Base-by-base conservation (phyloP, 1,139 yeast species). In the Candida dubliniensis region DNA sequence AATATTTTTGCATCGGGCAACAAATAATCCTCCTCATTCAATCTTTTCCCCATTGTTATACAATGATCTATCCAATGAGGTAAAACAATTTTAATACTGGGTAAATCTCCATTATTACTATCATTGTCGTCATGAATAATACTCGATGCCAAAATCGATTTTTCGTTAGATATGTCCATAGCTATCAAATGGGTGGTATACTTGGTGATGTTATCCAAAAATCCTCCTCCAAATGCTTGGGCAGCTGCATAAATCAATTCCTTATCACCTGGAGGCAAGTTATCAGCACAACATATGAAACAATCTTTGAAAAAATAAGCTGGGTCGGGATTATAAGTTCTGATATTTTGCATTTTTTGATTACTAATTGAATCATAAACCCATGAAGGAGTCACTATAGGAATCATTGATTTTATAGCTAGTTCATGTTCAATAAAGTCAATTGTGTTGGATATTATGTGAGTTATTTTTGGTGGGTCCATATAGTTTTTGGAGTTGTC, bases 51-150 rank as follows among this genome's bases (percentile, higher is more conserved):
- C 38, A 72, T 58, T 44, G 73, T 79, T 47, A 89, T 69, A 55
- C 93, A 84, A 48, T 82, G 87, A 47, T 84, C 82, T 2, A 83
- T 59, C 95, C 97, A 91, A 27, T 79, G 79, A 0, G 96, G 95
- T 10, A 76, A 66, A 2, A 90, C 93, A 7, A 87, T 73, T 46
- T 79, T 77, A 35, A 88, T 81, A 23, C 11, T 10, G 8, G 34
- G 18, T 3, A 9, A 6, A 9, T 18, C 26, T 3, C 33, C 13
- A 31, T 69, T 63, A 42, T 72, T 60, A 3, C 14, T 27, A 4
- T 35, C 34, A 14, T 40, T 46, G 4, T 29, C 35, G 13, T 67
- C 61, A 14, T 67, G 69, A 1, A 74, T 51, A 11, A 69, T 66
- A 46, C 72, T 67, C 8, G 64, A 55, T 3, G 79, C 79, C 36